Conservation (phyloP, 257 asterid species). For the Eucommia ulmoides region DNA sequence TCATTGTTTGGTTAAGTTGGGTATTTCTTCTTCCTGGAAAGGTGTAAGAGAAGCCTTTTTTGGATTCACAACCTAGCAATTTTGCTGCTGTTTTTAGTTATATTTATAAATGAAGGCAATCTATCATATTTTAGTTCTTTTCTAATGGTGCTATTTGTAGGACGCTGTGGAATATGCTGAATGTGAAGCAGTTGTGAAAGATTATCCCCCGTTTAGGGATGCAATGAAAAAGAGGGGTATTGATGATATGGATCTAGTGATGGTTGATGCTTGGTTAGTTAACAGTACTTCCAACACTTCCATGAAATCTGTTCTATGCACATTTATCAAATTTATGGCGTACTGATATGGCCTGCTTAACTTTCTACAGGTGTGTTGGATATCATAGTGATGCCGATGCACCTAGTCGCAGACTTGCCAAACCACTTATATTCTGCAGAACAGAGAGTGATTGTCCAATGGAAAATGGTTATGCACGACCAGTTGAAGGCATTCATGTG, state of each 20-base stretch:
- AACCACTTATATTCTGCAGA: constrained; percentile 89
- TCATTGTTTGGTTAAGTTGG: too few species aligned
- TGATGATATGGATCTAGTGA: constrained; percentile 96
- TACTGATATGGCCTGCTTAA: too few species aligned
- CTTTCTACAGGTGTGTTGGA: constrained; percentile 79
- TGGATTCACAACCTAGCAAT: too few species aligned
- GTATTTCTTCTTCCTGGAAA: too few species aligned
- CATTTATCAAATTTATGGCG: background rate
- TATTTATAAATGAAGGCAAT: too few species aligned
- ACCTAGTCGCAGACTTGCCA: constrained; percentile 92
- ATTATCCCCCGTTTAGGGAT: constrained; percentile 77
- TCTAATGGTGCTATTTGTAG: too few species aligned
- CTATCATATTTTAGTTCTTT: too few species aligned
- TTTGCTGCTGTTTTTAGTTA: constrained; percentile 1
- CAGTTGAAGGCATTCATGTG: constrained; percentile 92
- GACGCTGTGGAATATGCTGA: constrained; percentile 98
- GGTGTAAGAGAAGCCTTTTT: too few species aligned
- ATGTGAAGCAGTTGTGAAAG: constrained; percentile 92
- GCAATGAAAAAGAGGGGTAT: constrained; percentile 99
- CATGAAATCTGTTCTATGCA: background rate
- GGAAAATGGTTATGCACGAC: constrained; percentile 98
- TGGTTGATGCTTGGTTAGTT: constrained; percentile 97
- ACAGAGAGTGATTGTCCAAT: constrained; percentile 93
- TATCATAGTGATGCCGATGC: constrained; percentile 87
- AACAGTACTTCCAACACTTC: constrained; percentile 1